Base-by-base conservation (phyloP, 805 yeast genomes). In the Huiozyma naganishii region DNA sequence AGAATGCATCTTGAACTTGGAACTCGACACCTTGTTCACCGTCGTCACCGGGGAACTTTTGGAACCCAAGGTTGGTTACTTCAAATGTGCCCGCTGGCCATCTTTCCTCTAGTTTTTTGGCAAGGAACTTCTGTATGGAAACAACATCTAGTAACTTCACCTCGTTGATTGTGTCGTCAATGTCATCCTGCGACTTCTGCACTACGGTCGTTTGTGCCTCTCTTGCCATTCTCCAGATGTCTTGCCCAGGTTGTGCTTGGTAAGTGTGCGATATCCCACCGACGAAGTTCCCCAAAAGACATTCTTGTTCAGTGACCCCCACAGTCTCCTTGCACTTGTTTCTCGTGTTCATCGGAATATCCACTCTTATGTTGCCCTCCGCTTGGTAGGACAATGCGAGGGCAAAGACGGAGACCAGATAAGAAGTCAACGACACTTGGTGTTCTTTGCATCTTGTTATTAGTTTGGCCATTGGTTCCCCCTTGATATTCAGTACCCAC, bases 11-110 rank as follows among this genome's bases (percentile, higher is more conserved):
- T 27, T 42, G 44, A 1, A 58, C 54, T 17, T 32, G 11, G 35
- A 45, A 59, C 9, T 39, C 36, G 12, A 39, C 36, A 9, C 12
- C 32, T n/a, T 32, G 34, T 12, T 36, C 12, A 11, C 41, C 43
- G 29, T 37, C 34, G n/a, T 32, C 41, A 3, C 29, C 32, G 4
- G 36, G 39, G 37, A 58, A 59, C 4, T 47, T 30, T 29, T 54
- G 57, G 17, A 45, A 44, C 1, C 64, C 64, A 11, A 59, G 40
- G 42, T 59, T 59, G 6, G 62, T 52, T 8, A 59, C 48, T 48
- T 59, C 64, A 45, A 59, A 59, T 1, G 61, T 54, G 6, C 53
- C 45, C 27, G 46, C 46, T 6, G 61, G 61, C 3, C 53, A 50
- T 11, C 29, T 41, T 10, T 44, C 41, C 7, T 45, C 43, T 9